phyloP scores from a whole-genome alignment of 257 asterid genomes.

The Linderniella brevidens region DNA sequence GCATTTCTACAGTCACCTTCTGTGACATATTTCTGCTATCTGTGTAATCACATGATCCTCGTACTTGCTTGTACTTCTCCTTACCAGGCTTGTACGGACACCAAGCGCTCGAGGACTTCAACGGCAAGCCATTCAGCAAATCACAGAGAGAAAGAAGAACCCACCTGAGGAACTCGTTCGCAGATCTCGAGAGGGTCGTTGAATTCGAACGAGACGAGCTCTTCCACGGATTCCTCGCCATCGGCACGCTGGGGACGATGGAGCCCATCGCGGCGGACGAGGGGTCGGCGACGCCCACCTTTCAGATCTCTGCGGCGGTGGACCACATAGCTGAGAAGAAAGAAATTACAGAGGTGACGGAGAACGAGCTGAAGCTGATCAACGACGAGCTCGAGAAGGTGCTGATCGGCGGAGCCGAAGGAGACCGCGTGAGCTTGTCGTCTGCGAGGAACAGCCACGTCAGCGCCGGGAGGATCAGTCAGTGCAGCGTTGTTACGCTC shows the following conservation, averaged over 20 bases:
- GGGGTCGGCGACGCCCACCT: slow-evolving; percentile 57
- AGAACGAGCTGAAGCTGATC: slow-evolving; percentile 59
- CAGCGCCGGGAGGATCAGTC: slow-evolving; percentile 58
- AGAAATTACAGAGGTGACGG: slow-evolving; percentile 69
- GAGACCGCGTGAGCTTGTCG: slow-evolving; percentile 27
- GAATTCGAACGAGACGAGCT: slow-evolving; percentile 53
- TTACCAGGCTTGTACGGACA: no score
- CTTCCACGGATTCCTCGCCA: slow-evolving; percentile 92
- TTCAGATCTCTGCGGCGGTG: slow-evolving; percentile 30
- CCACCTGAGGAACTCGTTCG: slow-evolving; percentile 49
- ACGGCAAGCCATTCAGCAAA: slow-evolving; percentile 24
- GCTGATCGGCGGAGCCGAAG: slow-evolving; percentile 35
- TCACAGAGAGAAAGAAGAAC: slow-evolving; percentile 33
- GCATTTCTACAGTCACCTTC: background rate
- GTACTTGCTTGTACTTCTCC: no score
- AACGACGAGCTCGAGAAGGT: slow-evolving; percentile 89
- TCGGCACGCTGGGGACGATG: slow-evolving; percentile 67
- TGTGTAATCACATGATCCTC: background rate
- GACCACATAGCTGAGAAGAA: slow-evolving; percentile 76
- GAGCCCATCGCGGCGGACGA: slow-evolving; percentile 24
- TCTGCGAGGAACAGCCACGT: slow-evolving; percentile 82
- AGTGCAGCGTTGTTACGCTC: slow-evolving; percentile 56
- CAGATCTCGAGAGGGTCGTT: slow-evolving; percentile 37
- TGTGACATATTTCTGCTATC: background rate
- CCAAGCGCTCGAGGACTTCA: slow-evolving; percentile 1